Conservation (phyloP, 306 rosid species). For the Cicer pinnatifidum region DNA sequence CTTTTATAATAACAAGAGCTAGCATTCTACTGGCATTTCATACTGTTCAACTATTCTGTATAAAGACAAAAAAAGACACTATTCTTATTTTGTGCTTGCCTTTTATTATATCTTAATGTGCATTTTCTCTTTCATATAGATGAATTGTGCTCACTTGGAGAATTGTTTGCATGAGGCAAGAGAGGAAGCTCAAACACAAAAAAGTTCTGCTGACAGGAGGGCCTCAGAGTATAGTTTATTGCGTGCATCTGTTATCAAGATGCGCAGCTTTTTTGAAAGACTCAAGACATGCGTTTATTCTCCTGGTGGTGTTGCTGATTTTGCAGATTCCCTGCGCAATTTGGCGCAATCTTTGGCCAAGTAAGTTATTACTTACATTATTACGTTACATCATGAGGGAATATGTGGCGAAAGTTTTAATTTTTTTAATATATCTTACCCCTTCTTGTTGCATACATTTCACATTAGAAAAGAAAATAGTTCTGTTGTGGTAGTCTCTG, state of each 20-base stretch:
- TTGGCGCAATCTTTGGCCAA: conserved; percentile 87
- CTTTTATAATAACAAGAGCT: neutral
- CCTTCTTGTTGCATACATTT: neutral
- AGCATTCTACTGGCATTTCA: conserved; percentile 30
- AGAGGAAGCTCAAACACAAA: conserved; percentile 99
- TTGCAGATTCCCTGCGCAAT: conserved; percentile 70
- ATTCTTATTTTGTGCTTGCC: neutral
- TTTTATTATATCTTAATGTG: conserved; percentile 31
- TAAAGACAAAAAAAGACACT: neutral
- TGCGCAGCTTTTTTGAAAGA: conserved; percentile 85
- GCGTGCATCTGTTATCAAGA: conserved; percentile 83
- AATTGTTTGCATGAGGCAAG: conserved; percentile 97
- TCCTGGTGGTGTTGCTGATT: conserved; percentile 71
- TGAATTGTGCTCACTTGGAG: conserved; percentile 98
- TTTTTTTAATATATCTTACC: neutral
- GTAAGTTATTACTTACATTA: conserved; percentile 56
- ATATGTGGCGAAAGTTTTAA: neutral
- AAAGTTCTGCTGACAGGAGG: conserved; percentile 92
- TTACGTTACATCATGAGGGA: neutral
- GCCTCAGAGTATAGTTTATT: conserved; percentile 82
- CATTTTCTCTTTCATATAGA: conserved; percentile 53
- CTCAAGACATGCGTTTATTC: conserved; percentile 73
- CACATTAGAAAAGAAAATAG: conserved; percentile 1
- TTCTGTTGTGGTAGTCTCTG: conserved; percentile 8
- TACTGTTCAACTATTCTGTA: conserved; percentile 35